Evolutionary conservation across 1,284 basidiomycete genomes (phyloP), one percentile per base, ranked within the genome.

Genomic region (Heterobasidion irregulare): DNA sequence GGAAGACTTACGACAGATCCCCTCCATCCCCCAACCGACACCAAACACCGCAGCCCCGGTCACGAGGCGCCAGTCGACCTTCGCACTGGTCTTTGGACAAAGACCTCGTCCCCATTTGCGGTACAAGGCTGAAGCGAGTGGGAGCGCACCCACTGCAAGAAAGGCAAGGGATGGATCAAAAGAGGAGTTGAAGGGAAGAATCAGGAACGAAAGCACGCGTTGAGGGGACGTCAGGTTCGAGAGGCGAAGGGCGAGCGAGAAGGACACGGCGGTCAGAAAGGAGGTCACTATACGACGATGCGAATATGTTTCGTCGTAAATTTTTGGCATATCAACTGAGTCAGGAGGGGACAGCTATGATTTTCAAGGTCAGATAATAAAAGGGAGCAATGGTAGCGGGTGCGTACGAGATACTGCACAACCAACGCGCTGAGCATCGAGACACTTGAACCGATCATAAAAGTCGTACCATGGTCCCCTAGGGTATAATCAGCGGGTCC

Each of bases 1-100:
- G 50, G 50, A 26, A 52, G n/a, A 71, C 80, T 61, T 65, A 82
- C 80, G 84, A 64, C 86, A 89, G 43, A 86, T 70, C 19, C 85
- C 85, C 47, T 73, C 70, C 44, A 83, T 62, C 1, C 82, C 86
- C 86, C 86, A 89, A 2, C 86, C 85, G 15, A 81, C 60, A 46
- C 86, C 85, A 65, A 89, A 89, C 33, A 82, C 60, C 15, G 74
- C 73, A 1, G 82, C 73, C 15, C 86, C 86, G 38, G 65, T 50
- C 12, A 88, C 47, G 33, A 89, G 72, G 53, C 67, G 73, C 51
- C 61, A 58, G 62, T 86, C 79, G 18, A 87, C 71, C 45, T 70
- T 58, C 15, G 66, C 66, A 38, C 62, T 65, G 43, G 67, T 70
- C 35, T 78, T 67, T 6, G 64, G 65, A 72, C 73, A 76, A 38